Evolutionary conservation across 345 rosid genomes (phyloP).

Genomic region (Syzygium jambos): DNA sequence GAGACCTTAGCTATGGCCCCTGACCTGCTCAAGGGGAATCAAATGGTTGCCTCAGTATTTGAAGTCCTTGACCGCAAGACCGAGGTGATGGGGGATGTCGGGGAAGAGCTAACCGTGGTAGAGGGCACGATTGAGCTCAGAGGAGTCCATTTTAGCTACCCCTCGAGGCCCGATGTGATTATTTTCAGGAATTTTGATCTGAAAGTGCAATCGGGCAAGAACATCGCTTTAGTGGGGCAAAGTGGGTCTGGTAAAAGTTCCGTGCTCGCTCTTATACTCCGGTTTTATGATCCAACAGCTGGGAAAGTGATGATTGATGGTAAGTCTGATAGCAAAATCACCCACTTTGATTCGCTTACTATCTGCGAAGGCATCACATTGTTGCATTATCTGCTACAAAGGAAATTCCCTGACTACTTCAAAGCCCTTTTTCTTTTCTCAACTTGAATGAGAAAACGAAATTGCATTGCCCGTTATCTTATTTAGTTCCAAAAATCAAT

Average conservation of each 20-base stretch:
- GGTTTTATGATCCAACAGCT: constrained; percentile 78
- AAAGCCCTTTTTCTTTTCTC: not conserved
- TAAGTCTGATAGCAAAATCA: constrained; percentile 12
- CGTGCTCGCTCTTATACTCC: constrained; percentile 73
- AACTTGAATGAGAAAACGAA: not conserved
- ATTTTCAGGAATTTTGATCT: constrained; percentile 73
- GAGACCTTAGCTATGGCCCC: constrained; percentile 87
- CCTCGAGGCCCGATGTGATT: constrained; percentile 74
- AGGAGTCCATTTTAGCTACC: constrained; percentile 70
- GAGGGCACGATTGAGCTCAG: constrained; percentile 70
- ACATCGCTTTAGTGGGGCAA: constrained; percentile 91
- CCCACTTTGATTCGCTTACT: not conserved
- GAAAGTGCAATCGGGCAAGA: constrained; percentile 56
- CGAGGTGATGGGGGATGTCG: constrained; percentile 49
- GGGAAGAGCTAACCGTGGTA: constrained; percentile 52
- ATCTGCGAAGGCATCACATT: not conserved
- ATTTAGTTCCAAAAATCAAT: not conserved
- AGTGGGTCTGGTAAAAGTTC: constrained; percentile 98
- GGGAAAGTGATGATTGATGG: constrained; percentile 91
- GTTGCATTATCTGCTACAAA: not conserved
- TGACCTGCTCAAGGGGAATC: constrained; percentile 89
- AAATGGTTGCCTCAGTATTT: constrained; percentile 84
- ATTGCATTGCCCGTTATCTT: not conserved
- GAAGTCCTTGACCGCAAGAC: constrained; percentile 77
- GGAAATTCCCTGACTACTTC: not conserved